phyloP scores from a whole-genome alignment of 768 basidiomycete species.

The Mycena haematopus region DNA sequence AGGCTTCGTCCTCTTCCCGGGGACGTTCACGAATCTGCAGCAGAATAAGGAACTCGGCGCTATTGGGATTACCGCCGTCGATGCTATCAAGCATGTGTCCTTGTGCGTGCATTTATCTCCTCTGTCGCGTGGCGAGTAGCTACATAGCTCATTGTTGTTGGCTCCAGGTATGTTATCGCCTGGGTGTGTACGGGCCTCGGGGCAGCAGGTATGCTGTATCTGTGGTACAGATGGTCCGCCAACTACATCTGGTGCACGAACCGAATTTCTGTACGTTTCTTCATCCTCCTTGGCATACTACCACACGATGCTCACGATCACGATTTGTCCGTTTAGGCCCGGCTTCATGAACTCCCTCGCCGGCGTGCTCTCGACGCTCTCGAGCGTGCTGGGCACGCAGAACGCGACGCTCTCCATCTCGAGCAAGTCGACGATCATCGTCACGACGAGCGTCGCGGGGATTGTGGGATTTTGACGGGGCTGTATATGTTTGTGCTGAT shows the following conservation, averaged over 20 bases:
- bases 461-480: constrained; percentile 48
- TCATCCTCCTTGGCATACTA: not conserved
- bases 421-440: constrained; percentile 53
- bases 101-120: constrained; percentile 51
- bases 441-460: constrained; percentile 46
- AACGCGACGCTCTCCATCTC: constrained; percentile 50
- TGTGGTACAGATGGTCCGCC: constrained; percentile 64
- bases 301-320: not conserved
- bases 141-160: too few relatives aligned
- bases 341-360: constrained; percentile 63
- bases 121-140: too few relatives aligned
- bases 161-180: constrained; percentile 57
- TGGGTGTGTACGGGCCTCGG: constrained; percentile 62
- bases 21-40: constrained; percentile 61
- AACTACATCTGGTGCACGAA: constrained; percentile 70
- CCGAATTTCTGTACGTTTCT: constrained; percentile 57
- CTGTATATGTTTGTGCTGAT: constrained; percentile 53
- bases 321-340: constrained; percentile 34
- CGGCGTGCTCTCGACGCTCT: constrained; percentile 60
- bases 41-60: constrained; percentile 32
- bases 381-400: constrained; percentile 58
- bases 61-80: constrained; percentile 40
- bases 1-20: constrained; percentile 68
- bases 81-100: constrained; percentile 48
- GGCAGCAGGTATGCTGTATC: constrained; percentile 57